phyloP scores from a whole-genome alignment of 2,329 filamentous ascomycete species.

The Xylaria sp. region DNA sequence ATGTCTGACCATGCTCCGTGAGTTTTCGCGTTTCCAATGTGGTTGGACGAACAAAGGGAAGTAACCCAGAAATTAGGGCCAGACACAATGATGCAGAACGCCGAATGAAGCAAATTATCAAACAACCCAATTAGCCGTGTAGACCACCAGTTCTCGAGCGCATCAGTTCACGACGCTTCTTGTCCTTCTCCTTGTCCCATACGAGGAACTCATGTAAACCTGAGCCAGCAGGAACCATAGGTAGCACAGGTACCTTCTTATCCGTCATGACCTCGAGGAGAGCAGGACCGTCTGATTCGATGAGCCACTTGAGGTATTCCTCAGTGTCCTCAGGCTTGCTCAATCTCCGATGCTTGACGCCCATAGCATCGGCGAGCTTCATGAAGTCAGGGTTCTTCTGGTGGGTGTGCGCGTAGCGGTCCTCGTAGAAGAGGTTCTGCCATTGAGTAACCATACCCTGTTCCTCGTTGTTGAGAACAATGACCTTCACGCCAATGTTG shows the following conservation, averaged over 20 bases:
- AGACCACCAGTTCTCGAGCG: conserved; percentile 53
- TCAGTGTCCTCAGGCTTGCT: conserved; percentile 71
- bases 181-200: conserved; percentile 59
- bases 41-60: conserved; percentile 1
- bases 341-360: conserved; percentile 67
- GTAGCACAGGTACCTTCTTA: conserved; percentile 87
- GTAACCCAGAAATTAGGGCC: neutral
- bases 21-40: neutral
- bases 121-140: conserved; percentile 33
- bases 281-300: conserved; percentile 84
- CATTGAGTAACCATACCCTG: conserved; percentile 99
- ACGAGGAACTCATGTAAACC: conserved; percentile 90
- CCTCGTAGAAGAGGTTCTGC: conserved; percentile 96
- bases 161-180: conserved; percentile 62
- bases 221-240: conserved; percentile 88
- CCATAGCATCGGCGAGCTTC: conserved; percentile 89
- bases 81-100: conserved; percentile 15
- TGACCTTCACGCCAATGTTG: conserved; percentile 92
- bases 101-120: conserved; percentile 10
- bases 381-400: conserved; percentile 95
- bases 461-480: conserved; percentile 94
- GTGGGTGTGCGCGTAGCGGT: conserved; percentile 87
- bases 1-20: conserved; percentile 8
- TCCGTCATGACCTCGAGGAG: conserved; percentile 90
- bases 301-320: conserved; percentile 78